Percentiles rank a stretch among this genome's conserved stretches.
These are phyloP conservation scores for Leccinum longicurvipes DNA, from an alignment of 768 basidiomycete species.

Conservation along the genomic window DNA sequence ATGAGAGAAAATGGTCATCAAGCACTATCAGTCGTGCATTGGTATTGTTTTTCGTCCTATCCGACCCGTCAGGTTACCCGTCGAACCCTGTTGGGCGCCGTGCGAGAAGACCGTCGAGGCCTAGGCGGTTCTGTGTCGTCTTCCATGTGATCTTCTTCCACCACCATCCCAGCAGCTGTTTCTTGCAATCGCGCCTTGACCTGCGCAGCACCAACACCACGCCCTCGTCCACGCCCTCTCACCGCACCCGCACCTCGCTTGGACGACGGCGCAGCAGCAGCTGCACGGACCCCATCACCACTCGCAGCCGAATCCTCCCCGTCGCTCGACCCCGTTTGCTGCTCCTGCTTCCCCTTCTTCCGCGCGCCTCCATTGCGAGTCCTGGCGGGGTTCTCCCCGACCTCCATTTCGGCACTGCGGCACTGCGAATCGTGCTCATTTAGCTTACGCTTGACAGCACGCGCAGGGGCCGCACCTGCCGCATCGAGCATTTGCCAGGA, in stretches of 20 bases:
- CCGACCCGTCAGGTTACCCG: slow-evolving; percentile 4
- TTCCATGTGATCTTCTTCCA: slow-evolving; percentile 30
- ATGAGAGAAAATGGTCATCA: slow-evolving; percentile 1
- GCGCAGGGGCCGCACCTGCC: slow-evolving; percentile 22
- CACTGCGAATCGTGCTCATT: slow-evolving; percentile 22
- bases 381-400: slow-evolving; percentile 13
- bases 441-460: slow-evolving; percentile 38
- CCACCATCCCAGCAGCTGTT: slow-evolving; percentile 23
- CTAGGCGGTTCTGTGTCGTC: slow-evolving; percentile 22
- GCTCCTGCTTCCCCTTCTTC: slow-evolving; percentile 26
- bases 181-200: slow-evolving; percentile 23
- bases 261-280: background rate
- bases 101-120: slow-evolving; percentile 35
- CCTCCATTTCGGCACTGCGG: slow-evolving; percentile 27
- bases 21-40: background rate
- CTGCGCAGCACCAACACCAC: slow-evolving; percentile 12
- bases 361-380: slow-evolving; percentile 9
- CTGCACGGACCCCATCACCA: slow-evolving; percentile 5
- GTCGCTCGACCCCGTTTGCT: slow-evolving; percentile 14
- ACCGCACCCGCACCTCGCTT: slow-evolving; percentile 19
- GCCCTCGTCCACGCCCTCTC: slow-evolving; percentile 23
- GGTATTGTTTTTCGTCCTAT: background rate
- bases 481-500: slow-evolving; percentile 53
- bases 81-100: slow-evolving; percentile 32
- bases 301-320: slow-evolving; percentile 12